Conservation (phyloP, 352 stramenopile species). For the Globisporangium alternatum region DNA sequence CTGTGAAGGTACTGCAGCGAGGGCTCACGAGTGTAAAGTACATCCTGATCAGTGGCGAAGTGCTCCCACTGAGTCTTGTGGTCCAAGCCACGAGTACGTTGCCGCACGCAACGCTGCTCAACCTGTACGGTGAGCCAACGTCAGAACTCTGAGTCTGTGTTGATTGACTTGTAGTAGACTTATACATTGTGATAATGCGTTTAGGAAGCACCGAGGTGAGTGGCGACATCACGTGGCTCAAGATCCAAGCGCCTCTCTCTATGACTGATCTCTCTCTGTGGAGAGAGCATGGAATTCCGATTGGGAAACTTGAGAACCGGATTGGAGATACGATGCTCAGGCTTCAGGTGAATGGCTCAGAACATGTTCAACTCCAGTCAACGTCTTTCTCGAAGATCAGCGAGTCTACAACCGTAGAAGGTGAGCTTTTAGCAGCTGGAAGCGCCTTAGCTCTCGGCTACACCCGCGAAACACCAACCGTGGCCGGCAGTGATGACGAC, state of each 20-base stretch:
- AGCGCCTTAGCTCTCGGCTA: conserved; percentile 35
- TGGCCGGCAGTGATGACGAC: neutral
- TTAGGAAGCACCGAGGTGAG: conserved; percentile 62
- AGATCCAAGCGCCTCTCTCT: conserved; percentile 26
- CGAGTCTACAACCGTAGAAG: conserved; percentile 6
- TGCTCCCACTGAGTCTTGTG: conserved; percentile 27
- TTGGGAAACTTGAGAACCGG: conserved; percentile 24
- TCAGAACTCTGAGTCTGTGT: neutral
- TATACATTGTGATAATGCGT: neutral
- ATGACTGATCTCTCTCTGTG: conserved; percentile 21
- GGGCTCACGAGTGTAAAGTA: conserved; percentile 25
- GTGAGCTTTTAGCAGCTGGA: conserved; percentile 39
- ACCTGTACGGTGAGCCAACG: conserved; percentile 47
- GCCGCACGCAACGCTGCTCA: conserved; percentile 37
- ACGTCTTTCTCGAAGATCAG: neutral
- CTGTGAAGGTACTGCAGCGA: neutral
- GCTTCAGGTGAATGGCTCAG: conserved; percentile 10
- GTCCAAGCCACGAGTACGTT: conserved; percentile 20
- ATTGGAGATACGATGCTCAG: conserved; percentile 29
- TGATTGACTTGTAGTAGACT: neutral
- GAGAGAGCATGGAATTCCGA: conserved; percentile 39
- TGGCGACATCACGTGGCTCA: conserved; percentile 50
- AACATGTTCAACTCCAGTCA: conserved; percentile 10
- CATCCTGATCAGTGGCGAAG: conserved; percentile 54
- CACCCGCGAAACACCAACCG: conserved; percentile 11